Evolutionary conservation across 805 yeast species (phyloP).

Genomic region (Teunomyces lycoperdinae): DNA sequence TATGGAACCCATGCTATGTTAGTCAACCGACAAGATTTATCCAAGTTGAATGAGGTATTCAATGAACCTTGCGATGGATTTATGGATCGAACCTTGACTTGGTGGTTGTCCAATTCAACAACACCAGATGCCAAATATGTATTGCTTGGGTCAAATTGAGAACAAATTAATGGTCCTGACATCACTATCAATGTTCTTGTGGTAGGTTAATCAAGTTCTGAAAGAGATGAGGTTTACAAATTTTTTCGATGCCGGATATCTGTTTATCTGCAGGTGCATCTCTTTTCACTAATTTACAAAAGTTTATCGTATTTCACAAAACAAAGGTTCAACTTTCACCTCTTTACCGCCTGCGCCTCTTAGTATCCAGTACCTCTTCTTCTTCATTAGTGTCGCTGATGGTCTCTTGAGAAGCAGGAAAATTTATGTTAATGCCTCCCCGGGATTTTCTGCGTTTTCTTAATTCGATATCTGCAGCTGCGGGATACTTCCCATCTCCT

Average conservation of each 20-base stretch:
- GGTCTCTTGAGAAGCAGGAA: neutral
- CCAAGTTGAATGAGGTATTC: conserved; percentile 50
- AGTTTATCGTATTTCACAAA: neutral
- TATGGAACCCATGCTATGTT: conserved; percentile 51
- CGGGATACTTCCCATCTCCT: conserved; percentile 3
- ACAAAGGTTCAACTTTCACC: neutral
- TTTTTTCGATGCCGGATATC: neutral
- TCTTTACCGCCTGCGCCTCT: conserved; percentile 3
- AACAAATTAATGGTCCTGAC: conserved; percentile 30
- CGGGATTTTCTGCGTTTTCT: conserved; percentile 25
- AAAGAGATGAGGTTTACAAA: conserved; percentile 1
- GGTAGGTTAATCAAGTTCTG: neutral
- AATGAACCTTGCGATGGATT: conserved; percentile 40
- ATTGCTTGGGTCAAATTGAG: conserved; percentile 63
- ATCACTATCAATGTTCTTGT: neutral
- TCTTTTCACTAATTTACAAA: neutral
- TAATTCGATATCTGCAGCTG: conserved; percentile 5
- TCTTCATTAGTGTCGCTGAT: neutral
- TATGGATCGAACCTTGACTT: conserved; percentile 59
- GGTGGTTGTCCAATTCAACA: conserved; percentile 69
- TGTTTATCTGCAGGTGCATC: neutral
- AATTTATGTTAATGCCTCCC: conserved; percentile 23
- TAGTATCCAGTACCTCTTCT: conserved; percentile 6
- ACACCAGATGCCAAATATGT: conserved; percentile 61
- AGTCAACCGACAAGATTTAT: conserved; percentile 49